Evolutionary conservation across 2,329 filamentous ascomycete genomes (phyloP).

Genomic region (Simplicillium sp.): DNA sequence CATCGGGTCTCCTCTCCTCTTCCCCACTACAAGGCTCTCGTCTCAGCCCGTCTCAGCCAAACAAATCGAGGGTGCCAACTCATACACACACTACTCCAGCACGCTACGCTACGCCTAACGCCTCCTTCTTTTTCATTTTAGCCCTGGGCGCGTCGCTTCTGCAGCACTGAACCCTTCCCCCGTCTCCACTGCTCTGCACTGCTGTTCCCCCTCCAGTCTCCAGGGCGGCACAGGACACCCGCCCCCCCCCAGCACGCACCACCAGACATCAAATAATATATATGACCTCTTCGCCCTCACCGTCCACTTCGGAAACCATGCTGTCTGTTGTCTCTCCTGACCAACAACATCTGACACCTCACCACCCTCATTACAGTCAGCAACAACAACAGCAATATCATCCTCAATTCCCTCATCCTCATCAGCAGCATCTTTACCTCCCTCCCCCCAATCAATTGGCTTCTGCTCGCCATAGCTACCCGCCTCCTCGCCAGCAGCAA

Average conservation of each 20-base stretch:
- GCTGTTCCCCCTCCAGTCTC: neutral
- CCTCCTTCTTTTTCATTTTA: too few relatives aligned
- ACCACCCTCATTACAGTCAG: neutral
- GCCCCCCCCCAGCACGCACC: neutral
- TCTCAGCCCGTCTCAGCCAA: too few relatives aligned
- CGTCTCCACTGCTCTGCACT: too few relatives aligned
- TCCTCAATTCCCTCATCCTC: neutral
- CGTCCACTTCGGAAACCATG: neutral
- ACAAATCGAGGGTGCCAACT: too few relatives aligned
- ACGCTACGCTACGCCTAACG: too few relatives aligned
- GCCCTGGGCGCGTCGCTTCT: too few relatives aligned
- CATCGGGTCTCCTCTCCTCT: too few relatives aligned
- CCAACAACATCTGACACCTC: too few relatives aligned
- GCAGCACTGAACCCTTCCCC: too few relatives aligned
- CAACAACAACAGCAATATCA: neutral
- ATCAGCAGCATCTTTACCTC: slow-evolving; percentile 4
- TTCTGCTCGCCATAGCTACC: neutral
- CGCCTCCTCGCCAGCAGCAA: neutral
- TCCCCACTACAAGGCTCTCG: too few relatives aligned
- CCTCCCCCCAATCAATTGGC: slow-evolving; percentile 3
- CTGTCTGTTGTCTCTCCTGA: slow-evolving; percentile 1
- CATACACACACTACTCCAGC: too few relatives aligned
- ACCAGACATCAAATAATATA: slow-evolving; percentile 4
- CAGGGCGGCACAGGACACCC: too few relatives aligned
- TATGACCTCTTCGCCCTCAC: neutral